phyloP scores from a whole-genome alignment of 257 asterid species.

The Cynanchum wilfordii region DNA sequence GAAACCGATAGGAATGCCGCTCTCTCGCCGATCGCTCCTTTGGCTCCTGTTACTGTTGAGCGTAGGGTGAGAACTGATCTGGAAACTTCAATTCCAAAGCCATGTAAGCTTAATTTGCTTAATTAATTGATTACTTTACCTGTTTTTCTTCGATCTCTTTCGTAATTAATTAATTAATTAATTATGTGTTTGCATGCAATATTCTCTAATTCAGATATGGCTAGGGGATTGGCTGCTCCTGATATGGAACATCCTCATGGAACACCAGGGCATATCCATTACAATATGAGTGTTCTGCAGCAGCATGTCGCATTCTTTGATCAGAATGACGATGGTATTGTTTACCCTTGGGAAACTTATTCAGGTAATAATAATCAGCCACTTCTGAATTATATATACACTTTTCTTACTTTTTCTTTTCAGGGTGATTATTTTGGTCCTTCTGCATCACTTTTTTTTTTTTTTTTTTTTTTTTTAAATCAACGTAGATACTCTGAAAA shows the following conservation, averaged over 20 bases:
- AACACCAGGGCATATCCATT: constrained; percentile 54
- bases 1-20: constrained; percentile 45
- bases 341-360: constrained; percentile 71
- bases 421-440: too few species aligned
- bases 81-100: constrained; percentile 69
- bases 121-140: not conserved
- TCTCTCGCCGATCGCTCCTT: constrained; percentile 58
- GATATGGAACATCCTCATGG: constrained; percentile 73
- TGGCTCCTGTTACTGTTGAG: constrained; percentile 66
- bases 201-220: constrained; percentile 18
- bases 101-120: constrained; percentile 40
- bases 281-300: constrained; percentile 65
- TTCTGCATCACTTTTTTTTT: too few species aligned
- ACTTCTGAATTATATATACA: not conserved
- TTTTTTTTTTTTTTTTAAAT: too few species aligned
- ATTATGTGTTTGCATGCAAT: too few species aligned
- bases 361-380: constrained; percentile 20
- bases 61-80: constrained; percentile 59
- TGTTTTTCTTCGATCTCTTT: too few species aligned
- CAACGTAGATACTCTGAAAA: too few species aligned
- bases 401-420: too few species aligned
- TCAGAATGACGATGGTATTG: constrained; percentile 61
- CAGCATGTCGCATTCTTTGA: constrained; percentile 78
- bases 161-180: too few species aligned
- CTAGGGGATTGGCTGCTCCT: constrained; percentile 51